phyloP scores from a whole-genome alignment of 306 rosid genomes.

The Carpinus viminea region DNA sequence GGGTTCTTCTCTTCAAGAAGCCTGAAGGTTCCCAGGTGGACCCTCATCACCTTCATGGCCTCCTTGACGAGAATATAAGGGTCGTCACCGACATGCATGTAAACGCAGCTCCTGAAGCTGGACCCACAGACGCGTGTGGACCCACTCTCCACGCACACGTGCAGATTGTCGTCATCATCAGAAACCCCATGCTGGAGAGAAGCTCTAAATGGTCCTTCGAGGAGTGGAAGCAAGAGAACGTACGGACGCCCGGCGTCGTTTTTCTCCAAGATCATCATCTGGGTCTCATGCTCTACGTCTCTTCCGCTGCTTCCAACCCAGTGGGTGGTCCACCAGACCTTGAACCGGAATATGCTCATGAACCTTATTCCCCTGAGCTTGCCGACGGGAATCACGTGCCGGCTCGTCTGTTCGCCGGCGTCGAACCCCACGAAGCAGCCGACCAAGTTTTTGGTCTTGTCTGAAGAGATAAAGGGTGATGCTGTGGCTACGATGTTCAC shows the following conservation, averaged over 20 bases:
- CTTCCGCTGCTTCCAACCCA: constrained; percentile 53
- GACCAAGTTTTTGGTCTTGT: constrained; percentile 12
- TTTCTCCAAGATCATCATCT: constrained; percentile 50
- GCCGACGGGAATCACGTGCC: constrained; percentile 52
- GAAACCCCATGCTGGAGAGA: constrained; percentile 41
- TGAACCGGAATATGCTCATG: constrained; percentile 68
- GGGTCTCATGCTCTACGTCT: constrained; percentile 60
- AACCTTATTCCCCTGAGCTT: constrained; percentile 45
- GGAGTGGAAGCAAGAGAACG: constrained; percentile 59
- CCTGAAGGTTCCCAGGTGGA: constrained; percentile 57
- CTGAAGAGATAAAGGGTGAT: constrained; percentile 9
- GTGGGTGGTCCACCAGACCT: constrained; percentile 80
- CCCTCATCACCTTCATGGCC: constrained; percentile 41
- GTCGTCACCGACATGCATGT: constrained; percentile 55
- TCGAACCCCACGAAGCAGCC: constrained; percentile 67
- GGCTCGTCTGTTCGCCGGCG: constrained; percentile 34
- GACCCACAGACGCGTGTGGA: constrained; percentile 48
- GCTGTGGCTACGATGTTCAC: constrained; percentile 44
- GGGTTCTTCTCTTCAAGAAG: constrained; percentile 58
- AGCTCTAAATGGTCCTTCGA: constrained; percentile 62
- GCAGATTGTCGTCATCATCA: constrained; percentile 24
- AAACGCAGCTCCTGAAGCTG: constrained; percentile 48
- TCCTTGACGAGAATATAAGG: constrained; percentile 50
- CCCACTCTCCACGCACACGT: constrained; percentile 66
- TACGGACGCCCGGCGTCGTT: constrained; percentile 43